Conservation (phyloP, 2,329 filamentous ascomycete species). For the Fusarium keratoplasticum region DNA sequence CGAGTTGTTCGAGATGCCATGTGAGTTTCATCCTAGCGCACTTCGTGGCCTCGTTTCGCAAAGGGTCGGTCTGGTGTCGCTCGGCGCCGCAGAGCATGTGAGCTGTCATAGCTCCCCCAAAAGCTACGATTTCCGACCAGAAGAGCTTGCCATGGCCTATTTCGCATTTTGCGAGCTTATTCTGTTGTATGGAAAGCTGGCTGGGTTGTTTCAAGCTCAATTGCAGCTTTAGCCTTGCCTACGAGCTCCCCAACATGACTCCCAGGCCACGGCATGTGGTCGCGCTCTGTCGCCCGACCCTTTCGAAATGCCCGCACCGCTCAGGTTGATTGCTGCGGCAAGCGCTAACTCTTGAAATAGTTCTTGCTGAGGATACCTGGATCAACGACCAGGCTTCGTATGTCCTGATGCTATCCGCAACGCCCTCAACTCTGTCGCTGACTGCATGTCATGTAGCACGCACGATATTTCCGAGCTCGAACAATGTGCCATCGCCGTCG, state of each 20-base stretch:
- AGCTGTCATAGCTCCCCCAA: conserved; percentile 24
- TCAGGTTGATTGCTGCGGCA: background rate
- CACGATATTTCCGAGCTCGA: conserved; percentile 77
- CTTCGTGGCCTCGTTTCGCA: conserved; percentile 15
- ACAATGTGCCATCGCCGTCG: conserved; percentile 82
- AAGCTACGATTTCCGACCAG: background rate
- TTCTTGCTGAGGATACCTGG: conserved; percentile 55
- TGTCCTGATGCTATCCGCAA: conserved; percentile 21
- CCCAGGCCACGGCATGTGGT: conserved; percentile 11
- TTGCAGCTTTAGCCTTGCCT: conserved; percentile 31
- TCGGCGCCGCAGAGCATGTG: conserved; percentile 5
- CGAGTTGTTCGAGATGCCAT: conserved; percentile 52
- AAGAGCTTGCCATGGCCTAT: conserved; percentile 15
- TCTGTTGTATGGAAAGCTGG: conserved; percentile 7
- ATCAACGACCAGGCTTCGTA: conserved; percentile 55
- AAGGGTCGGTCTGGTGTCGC: conserved; percentile 6
- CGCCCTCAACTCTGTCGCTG: conserved; percentile 27
- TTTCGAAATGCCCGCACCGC: conserved; percentile 6
- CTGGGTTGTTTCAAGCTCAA: conserved; percentile 29
- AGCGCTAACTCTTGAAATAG: conserved; percentile 43
- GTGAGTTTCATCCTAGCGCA: conserved; percentile 46
- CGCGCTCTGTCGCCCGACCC: conserved; percentile 6
- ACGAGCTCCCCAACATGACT: conserved; percentile 14
- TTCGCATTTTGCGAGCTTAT: conserved; percentile 18
- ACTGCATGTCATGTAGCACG: conserved; percentile 54